Percentiles rank a stretch among this genome's conserved stretches.
phyloP scores from a whole-genome alignment of 495 filamentous ascomycete species.

The Bathelium albidoporum region DNA sequence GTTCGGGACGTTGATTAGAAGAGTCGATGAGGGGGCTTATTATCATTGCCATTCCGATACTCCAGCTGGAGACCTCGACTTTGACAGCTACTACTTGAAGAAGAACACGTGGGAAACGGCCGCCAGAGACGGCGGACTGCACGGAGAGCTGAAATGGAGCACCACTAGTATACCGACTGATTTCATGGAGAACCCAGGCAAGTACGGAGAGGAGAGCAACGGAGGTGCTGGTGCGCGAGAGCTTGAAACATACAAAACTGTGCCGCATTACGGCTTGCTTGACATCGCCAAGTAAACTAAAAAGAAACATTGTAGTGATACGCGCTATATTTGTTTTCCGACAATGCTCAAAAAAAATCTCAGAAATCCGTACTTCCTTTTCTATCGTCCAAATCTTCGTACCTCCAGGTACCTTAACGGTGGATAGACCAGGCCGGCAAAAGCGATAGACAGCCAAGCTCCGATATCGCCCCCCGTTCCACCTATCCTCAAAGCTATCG shows the following conservation, averaged over 20 bases:
- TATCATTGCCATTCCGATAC: slow-evolving; percentile 10
- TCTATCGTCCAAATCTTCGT: slow-evolving; percentile 5
- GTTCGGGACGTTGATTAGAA: slow-evolving; percentile 8
- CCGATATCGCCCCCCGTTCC: slow-evolving; percentile 21
- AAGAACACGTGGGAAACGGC: slow-evolving; percentile 19
- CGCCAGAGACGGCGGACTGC: slow-evolving; percentile 18
- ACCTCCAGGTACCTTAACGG: slow-evolving; percentile 5
- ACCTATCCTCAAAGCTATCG: slow-evolving; percentile 42
- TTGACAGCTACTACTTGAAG: slow-evolving; percentile 20
- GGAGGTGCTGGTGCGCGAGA: slow-evolving; percentile 3
- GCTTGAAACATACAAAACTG: slow-evolving; percentile 1
- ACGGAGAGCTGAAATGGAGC: slow-evolving; percentile 18
- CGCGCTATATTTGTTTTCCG: background rate
- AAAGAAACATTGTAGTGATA: background rate
- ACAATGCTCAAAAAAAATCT: background rate
- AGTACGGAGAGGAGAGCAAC: slow-evolving; percentile 7
- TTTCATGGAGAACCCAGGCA: slow-evolving; percentile 9
- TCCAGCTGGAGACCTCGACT: slow-evolving; percentile 14
- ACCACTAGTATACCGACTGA: slow-evolving; percentile 5
- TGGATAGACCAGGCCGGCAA: slow-evolving; percentile 7
- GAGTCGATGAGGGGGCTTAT: slow-evolving; percentile 15
- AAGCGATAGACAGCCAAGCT: slow-evolving; percentile 12
- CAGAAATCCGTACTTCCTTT: background rate
- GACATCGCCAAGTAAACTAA: slow-evolving; percentile 7
- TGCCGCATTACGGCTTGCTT: slow-evolving; percentile 8